Percentiles rank a stretch among this genome's conserved stretches.
These are phyloP conservation scores for Bolboschoenoplectus hybrid DNA, from an alignment of 202 grass and related monocot genomes.

Conservation along the genomic window DNA sequence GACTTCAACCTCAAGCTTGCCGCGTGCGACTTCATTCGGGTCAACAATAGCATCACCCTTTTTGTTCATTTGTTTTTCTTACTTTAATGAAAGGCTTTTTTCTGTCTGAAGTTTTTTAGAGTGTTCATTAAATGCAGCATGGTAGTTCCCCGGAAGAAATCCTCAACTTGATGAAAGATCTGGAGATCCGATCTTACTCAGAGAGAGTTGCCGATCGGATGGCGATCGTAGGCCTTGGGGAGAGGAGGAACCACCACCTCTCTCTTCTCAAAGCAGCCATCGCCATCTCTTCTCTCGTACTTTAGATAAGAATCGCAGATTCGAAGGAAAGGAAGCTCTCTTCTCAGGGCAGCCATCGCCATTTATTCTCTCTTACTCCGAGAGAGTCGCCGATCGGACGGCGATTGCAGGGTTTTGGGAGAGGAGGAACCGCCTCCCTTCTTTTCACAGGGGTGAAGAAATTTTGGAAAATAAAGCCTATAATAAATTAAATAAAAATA, in stretches of 20 bases:
- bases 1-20: background rate
- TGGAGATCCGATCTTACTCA: no score
- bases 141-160: background rate
- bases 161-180: background rate
- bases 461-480: no score
- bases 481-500: no score
- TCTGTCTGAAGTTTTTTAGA: background rate
- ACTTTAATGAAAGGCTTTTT: background rate
- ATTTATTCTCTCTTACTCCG: conserved; percentile 50
- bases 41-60: background rate
- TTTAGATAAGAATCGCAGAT: no score
- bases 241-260: no score
- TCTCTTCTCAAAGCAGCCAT: no score
- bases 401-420: conserved; percentile 45
- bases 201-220: no score
- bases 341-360: no score
- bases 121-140: background rate
- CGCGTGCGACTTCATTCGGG: background rate
- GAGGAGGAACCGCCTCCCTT: conserved; percentile 65
- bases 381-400: conserved; percentile 44
- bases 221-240: no score
- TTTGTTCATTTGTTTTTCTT: background rate
- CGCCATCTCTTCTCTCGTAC: no score
- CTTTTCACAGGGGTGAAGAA: conserved; percentile 42
- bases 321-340: no score